Evolutionary conservation across 176 grass and related monocot species (phyloP).

Genomic region (Thinopyrum elongatum): DNA sequence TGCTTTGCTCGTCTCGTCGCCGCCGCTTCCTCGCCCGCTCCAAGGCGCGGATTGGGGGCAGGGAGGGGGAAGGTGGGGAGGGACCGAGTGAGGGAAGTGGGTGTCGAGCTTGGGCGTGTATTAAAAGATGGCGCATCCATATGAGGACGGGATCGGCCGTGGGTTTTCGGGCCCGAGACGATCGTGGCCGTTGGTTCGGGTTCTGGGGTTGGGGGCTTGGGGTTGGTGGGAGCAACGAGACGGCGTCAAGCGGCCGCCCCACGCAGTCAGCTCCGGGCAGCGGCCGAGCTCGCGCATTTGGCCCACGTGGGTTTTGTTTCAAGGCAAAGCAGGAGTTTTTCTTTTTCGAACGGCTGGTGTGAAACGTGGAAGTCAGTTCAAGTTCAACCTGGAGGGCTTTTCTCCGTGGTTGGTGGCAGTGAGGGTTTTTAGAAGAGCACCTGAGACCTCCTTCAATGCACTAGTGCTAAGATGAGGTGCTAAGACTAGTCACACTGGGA

Average conservation of each 20-base stretch:
- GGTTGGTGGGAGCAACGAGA: slow-evolving; percentile 13
- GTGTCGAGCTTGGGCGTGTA: not conserved
- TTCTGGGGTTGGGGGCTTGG: not conserved
- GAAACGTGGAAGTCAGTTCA: not conserved
- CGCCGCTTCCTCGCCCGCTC: slow-evolving; percentile 11
- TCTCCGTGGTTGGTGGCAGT: not conserved
- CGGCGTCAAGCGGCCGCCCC: slow-evolving; percentile 6
- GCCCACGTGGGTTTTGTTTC: not conserved
- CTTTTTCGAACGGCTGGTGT: no score
- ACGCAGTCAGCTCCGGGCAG: not conserved
- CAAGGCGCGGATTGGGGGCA: slow-evolving; percentile 6
- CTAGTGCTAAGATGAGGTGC: no score
- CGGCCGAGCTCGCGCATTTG: not conserved
- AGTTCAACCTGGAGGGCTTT: not conserved
- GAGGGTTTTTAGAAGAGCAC: not conserved
- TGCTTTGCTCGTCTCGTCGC: slow-evolving; percentile 10
- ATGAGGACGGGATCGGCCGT: slow-evolving; percentile 27
- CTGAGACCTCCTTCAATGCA: no score
- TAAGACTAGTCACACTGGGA: no score
- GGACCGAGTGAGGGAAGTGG: not conserved
- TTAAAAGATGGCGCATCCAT: slow-evolving; percentile 19
- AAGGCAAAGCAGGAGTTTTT: not conserved
- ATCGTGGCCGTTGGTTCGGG: slow-evolving; percentile 23
- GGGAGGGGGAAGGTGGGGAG: not conserved
- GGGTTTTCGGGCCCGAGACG: not conserved